phyloP scores from a whole-genome alignment of 371 early-diverging fungal genomes.

The Rhizopus delemar region DNA sequence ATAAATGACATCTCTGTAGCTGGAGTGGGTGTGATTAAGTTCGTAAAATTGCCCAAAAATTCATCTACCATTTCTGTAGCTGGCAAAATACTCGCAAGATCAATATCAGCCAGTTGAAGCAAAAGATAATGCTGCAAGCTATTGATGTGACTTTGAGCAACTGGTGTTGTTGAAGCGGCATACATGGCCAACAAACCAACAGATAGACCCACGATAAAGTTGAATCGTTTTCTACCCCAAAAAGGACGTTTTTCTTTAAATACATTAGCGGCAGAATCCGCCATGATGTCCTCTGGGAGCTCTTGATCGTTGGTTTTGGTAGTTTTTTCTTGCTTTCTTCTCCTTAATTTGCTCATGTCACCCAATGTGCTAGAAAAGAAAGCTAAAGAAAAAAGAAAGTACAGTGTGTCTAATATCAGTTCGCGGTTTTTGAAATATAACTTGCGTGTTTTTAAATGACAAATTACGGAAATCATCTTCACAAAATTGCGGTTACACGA shows the following conservation, averaged over 20 bases:
- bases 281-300: conserved; percentile 30
- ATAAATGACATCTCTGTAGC: conserved; percentile 50
- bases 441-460: too few relatives aligned
- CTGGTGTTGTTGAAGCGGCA: conserved; percentile 40
- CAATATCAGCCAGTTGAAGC: conserved; percentile 59
- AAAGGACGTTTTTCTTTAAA: conserved; percentile 15
- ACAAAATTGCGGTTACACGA: too few relatives aligned
- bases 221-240: conserved; percentile 42
- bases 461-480: too few relatives aligned
- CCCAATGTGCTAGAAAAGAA: too few relatives aligned
- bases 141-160: conserved; percentile 38
- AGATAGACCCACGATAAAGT: conserved; percentile 41
- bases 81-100: conserved; percentile 64
- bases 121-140: conserved; percentile 45
- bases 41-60: conserved; percentile 64
- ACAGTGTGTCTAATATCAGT: too few relatives aligned
- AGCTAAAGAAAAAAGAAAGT: too few relatives aligned
- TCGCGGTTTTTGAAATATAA: too few relatives aligned
- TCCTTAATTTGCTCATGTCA: neutral
- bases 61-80: conserved; percentile 70
- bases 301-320: conserved; percentile 5
- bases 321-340: conserved; percentile 2
- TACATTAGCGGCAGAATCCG: conserved; percentile 10
- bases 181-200: conserved; percentile 32
- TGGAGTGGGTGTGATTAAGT: conserved; percentile 53